These are phyloP conservation scores for Ceratobasidium sp. DNA, from an alignment of 1,284 basidiomycete genomes.

Conservation along the genomic window DNA sequence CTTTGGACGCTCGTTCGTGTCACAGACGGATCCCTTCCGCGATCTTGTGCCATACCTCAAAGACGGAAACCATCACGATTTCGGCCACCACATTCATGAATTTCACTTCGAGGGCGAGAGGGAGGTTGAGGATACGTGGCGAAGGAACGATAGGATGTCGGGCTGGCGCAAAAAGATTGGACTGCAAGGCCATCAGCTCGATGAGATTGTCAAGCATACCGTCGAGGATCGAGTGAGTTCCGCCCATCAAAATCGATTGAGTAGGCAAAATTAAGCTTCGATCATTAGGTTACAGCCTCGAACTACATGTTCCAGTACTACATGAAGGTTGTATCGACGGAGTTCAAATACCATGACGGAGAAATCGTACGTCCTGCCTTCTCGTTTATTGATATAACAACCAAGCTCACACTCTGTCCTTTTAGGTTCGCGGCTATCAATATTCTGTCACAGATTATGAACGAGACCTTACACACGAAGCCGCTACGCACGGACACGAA, in stretches of 20 bases:
- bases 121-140: constrained; percentile 67
- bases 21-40: constrained; percentile 84
- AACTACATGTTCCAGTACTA: constrained; percentile 98
- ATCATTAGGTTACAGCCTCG: constrained; percentile 70
- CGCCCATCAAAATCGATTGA: constrained; percentile 17
- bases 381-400: background rate
- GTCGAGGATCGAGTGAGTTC: constrained; percentile 51
- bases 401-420: background rate
- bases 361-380: constrained; percentile 69
- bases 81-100: constrained; percentile 80
- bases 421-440: constrained; percentile 84
- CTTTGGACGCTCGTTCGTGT: constrained; percentile 83
- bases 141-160: constrained; percentile 63
- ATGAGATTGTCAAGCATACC: constrained; percentile 77
- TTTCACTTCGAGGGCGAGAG: constrained; percentile 89
- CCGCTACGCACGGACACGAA: constrained; percentile 53
- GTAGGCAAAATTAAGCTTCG: background rate
- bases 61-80: constrained; percentile 68
- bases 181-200: constrained; percentile 83
- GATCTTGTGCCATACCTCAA: constrained; percentile 96
- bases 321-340: constrained; percentile 96
- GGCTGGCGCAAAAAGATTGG: constrained; percentile 82
- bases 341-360: constrained; percentile 86
- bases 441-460: constrained; percentile 98
- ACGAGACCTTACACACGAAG: constrained; percentile 78